Evolutionary conservation across 495 filamentous ascomycete genomes (phyloP).

Genomic region (Lepidopterella palustris): DNA sequence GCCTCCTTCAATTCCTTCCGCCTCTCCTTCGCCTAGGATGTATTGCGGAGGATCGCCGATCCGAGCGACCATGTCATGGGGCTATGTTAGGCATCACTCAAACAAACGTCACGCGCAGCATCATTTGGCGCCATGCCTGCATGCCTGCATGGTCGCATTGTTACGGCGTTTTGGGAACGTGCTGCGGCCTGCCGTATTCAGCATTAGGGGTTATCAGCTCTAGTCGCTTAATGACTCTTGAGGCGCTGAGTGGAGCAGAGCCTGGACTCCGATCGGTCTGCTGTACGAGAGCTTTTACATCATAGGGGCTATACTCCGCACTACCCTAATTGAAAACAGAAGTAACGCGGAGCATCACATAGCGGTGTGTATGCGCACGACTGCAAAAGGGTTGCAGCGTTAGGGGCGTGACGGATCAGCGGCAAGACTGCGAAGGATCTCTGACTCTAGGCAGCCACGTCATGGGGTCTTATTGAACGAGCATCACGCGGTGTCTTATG

Average conservation of each 20-base stretch:
- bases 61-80: background rate
- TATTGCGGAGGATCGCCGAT: background rate
- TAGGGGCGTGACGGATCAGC: background rate
- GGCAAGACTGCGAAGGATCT: background rate
- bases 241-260: no score
- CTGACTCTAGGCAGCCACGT: background rate
- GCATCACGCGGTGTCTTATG: background rate
- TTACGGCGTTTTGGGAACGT: background rate
- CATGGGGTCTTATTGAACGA: background rate
- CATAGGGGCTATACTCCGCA: background rate
- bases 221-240: background rate
- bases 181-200: background rate
- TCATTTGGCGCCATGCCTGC: background rate
- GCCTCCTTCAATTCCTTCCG: background rate
- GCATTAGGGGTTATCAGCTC: background rate
- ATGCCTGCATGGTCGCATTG: background rate
- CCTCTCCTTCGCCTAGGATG: background rate
- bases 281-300: background rate
- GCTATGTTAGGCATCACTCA: background rate
- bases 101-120: background rate
- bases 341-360: background rate
- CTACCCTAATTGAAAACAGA: background rate
- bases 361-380: background rate
- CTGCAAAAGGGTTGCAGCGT: background rate
- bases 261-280: background rate